Evolutionary conservation across 2,329 filamentous ascomycete genomes (phyloP), one percentile per base, ranked within the genome.

Genomic region (Ophiostoma fasciatum): DNA sequence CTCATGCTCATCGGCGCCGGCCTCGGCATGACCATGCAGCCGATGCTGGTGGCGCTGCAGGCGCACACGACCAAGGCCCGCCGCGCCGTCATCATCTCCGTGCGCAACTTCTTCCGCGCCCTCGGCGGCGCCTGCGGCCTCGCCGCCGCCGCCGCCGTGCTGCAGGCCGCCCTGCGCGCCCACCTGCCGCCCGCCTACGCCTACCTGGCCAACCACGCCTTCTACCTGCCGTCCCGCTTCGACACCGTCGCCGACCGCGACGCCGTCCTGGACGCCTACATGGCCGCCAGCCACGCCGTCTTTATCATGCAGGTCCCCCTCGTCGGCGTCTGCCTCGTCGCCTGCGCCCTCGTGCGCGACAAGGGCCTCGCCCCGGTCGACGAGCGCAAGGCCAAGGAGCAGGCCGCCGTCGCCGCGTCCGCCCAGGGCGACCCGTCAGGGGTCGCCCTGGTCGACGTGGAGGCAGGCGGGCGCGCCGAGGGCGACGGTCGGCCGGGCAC

Each of bases 271-370:
- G 39, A 43, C n/a, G 41, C 43, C 1, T 44, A 45, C 31, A 43
- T 45, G 48, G 53, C 55, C 9, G 72, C 67, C 1, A 72, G 64
- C 17, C 58, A 60, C 21, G 60, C 62, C 0, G 69, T 76, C 0
- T 77, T 76, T 41, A 63, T 68, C 18, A 49, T 73, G 27, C 69
- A 69, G 48, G 60, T 68, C 0, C 70, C 71, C 0, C 42, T 74
- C 4, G 63, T 71, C 8, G 67, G 60, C 0, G 31, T 62, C 0
- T 71, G 65, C 41, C 54, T 74, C 10, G 30, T 66, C 7, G 52
- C 63, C 1, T 71, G 65, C 41, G 9, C 66, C 0, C 58, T 74
- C 10, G 58, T 77, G 38, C 64, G 60, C 35, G 63, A 71, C 38
- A 54, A 54, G 22, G 68, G 68, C 0, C 43, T 74, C 33, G 56